These are phyloP conservation scores for Candida morakotiae DNA, from an alignment of 805 yeast species.

Conservation along the genomic window DNA sequence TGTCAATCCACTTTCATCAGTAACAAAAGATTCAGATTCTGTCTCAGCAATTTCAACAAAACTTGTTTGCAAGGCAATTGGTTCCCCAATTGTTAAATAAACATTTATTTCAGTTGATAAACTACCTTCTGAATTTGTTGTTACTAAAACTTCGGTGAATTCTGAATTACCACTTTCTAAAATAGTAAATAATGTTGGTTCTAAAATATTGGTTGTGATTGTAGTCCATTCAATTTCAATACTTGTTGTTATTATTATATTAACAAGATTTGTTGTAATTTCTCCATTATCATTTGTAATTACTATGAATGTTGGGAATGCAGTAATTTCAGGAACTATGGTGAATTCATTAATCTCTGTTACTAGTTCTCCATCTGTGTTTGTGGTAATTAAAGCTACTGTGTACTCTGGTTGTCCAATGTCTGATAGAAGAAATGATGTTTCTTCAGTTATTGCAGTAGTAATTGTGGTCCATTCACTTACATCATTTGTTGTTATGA, in stretches of 20 bases:
- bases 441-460: not conserved
- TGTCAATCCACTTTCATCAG: not conserved
- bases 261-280: not conserved
- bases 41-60: no score
- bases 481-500: not conserved
- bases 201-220: not conserved
- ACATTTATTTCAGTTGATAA: not conserved
- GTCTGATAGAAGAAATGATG: not conserved
- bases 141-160: conserved; percentile 11
- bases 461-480: not conserved
- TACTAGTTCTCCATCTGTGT: not conserved
- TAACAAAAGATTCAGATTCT: not conserved
- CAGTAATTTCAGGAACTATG: not conserved
- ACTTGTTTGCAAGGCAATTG: not conserved
- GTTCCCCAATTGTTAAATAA: not conserved
- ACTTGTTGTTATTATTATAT: not conserved
- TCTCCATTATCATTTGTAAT: not conserved
- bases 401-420: not conserved
- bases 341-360: not conserved
- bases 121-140: conserved; percentile 11
- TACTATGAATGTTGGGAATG: not conserved
- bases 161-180: conserved; percentile 3
- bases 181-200: not conserved
- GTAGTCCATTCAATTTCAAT: not conserved
- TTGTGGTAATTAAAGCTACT: not conserved